Evolutionary conservation across 2,329 filamentous ascomycete genomes (phyloP).

Genomic region (Paraconiothyrium brasiliense): DNA sequence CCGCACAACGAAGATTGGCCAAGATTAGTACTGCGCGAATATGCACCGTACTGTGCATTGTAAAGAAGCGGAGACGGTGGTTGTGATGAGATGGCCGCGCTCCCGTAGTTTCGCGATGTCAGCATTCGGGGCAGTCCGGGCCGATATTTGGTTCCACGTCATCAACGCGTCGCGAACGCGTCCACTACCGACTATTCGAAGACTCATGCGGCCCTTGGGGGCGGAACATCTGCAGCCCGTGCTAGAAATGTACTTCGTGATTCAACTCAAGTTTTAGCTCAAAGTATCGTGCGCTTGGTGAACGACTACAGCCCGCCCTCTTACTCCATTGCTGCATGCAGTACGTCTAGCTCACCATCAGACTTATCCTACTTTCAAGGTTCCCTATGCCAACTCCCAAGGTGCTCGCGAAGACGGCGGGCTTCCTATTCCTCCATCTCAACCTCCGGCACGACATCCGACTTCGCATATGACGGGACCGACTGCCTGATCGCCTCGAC

Average conservation of each 20-base stretch:
- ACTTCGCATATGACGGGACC: neutral
- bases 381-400: neutral
- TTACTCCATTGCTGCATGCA: neutral
- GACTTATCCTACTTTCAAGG: neutral
- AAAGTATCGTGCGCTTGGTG: too few relatives aligned
- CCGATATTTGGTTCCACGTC: neutral
- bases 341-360: too few relatives aligned
- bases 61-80: neutral
- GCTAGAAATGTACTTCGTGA: too few relatives aligned
- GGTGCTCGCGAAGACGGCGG: neutral
- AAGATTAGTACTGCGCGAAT: neutral
- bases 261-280: too few relatives aligned
- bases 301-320: too few relatives aligned
- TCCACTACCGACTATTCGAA: neutral
- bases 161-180: neutral
- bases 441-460: neutral
- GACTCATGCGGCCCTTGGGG: neutral
- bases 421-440: slow-evolving; percentile 2
- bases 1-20: neutral
- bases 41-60: neutral
- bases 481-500: slow-evolving; percentile 3
- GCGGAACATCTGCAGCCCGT: too few relatives aligned
- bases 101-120: too few relatives aligned
- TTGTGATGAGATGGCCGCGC: too few relatives aligned
- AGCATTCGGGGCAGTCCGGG: neutral